A percentile compares a stretch with the other conserved stretches of the same genome.
These are phyloP conservation scores for Wakefieldia striispora DNA, from an alignment of 768 basidiomycete species.

Conservation along the genomic window DNA sequence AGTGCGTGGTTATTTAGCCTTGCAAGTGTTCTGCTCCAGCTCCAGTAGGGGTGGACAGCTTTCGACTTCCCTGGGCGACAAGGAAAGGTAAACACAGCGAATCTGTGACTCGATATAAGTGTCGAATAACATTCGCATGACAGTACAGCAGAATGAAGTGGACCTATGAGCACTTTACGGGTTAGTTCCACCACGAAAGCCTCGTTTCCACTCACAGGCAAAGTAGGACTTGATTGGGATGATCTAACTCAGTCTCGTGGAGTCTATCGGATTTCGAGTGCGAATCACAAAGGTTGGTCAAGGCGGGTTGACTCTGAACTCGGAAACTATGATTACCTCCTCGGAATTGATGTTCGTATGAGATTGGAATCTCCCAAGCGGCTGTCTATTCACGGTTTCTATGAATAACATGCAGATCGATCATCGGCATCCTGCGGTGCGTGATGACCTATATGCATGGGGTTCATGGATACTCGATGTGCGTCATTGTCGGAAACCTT, in stretches of 20 bases:
- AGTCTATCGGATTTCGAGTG: conserved; percentile 71
- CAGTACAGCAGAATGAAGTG: conserved; percentile 74
- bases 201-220: neutral
- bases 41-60: conserved; percentile 72
- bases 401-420: conserved; percentile 55
- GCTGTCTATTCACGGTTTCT: conserved; percentile 7
- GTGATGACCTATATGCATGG: conserved; percentile 73
- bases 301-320: conserved; percentile 73
- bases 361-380: neutral
- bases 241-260: conserved; percentile 56
- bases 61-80: conserved; percentile 81
- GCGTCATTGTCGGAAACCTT: conserved; percentile 1
- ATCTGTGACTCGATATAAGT: conserved; percentile 4
- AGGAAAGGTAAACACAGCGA: conserved; percentile 51
- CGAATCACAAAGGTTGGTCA: conserved; percentile 79
- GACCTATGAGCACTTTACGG: conserved; percentile 79
- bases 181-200: conserved; percentile 34
- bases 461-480: conserved; percentile 72
- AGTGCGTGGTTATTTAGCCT: conserved; percentile 37
- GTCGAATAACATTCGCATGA: neutral
- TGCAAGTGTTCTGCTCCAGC: neutral
- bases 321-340: conserved; percentile 86
- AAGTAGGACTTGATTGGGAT: conserved; percentile 81
- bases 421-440: conserved; percentile 78
- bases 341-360: conserved; percentile 63